A percentile compares a stretch with the other conserved stretches of the same genome.
Conservation (phyloP, 1,284 basidiomycete species). For the Sporisorium exsertum region DNA sequence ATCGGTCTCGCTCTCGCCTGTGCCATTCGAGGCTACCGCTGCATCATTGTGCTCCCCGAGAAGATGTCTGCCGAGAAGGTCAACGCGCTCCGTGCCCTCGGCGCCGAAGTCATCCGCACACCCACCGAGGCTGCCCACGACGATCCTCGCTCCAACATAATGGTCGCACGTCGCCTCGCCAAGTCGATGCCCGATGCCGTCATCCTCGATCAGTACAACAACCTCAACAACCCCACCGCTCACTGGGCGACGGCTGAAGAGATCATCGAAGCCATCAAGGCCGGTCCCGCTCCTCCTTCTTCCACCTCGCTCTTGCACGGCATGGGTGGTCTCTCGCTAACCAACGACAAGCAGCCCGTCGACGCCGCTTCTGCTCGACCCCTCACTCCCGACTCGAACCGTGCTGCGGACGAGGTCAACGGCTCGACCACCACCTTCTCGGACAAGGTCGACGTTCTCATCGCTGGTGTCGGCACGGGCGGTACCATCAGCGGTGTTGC, state of each 20-base stretch:
- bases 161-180: slow-evolving; percentile 82
- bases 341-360: slow-evolving; percentile 16
- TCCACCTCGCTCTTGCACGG: slow-evolving; percentile 49
- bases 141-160: slow-evolving; percentile 87
- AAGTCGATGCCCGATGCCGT: slow-evolving; percentile 84
- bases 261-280: slow-evolving; percentile 79
- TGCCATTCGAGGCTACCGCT: slow-evolving; percentile 83
- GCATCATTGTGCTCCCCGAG: slow-evolving; percentile 89
- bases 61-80: slow-evolving; percentile 99
- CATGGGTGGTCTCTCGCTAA: slow-evolving; percentile 70
- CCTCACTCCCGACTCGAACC: slow-evolving; percentile 53
- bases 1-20: slow-evolving; percentile 77
- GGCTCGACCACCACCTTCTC: slow-evolving; percentile 31
- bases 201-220: slow-evolving; percentile 88
- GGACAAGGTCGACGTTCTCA: slow-evolving; percentile 78
- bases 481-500: slow-evolving; percentile 91
- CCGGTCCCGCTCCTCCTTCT: slow-evolving; percentile 60
- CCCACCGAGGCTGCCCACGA: slow-evolving; percentile 90
- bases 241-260: slow-evolving; percentile 62
- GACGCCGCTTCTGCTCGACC: slow-evolving; percentile 31
- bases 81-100: slow-evolving; percentile 87
- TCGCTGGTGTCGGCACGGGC: slow-evolving; percentile 93
- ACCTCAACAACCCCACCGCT: slow-evolving; percentile 73
- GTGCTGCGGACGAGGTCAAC: slow-evolving; percentile 35
- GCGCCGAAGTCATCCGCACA: slow-evolving; percentile 92